Conservation (phyloP, 108 stramenopile genomes). For the Cyclotella distinguenda region DNA sequence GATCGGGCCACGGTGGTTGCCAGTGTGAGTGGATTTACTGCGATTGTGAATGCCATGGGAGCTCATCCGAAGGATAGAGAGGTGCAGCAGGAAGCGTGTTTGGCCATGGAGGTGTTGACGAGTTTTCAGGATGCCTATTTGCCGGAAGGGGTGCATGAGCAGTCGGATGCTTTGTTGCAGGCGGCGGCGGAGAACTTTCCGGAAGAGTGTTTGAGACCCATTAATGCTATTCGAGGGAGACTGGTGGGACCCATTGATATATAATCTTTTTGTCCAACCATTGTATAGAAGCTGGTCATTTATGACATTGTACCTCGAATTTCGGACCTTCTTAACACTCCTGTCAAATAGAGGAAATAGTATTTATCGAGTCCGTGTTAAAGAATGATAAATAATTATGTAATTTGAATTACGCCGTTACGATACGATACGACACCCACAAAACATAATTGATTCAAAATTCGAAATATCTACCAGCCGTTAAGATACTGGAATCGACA, state of each 20-base stretch:
- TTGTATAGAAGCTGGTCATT: neutral
- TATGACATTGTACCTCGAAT: too few species aligned
- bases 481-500: too few species aligned
- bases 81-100: slow-evolving; percentile 70
- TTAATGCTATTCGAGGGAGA: slow-evolving; percentile 37
- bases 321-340: too few species aligned
- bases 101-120: slow-evolving; percentile 61
- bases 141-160: slow-evolving; percentile 63
- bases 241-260: slow-evolving; percentile 5
- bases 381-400: too few species aligned
- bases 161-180: slow-evolving; percentile 67
- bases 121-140: slow-evolving; percentile 66
- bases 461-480: too few species aligned
- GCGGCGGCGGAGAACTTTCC: slow-evolving; percentile 69
- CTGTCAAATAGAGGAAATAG: too few species aligned
- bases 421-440: too few species aligned
- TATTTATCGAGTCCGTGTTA: too few species aligned
- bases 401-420: too few species aligned
- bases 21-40: slow-evolving; percentile 76
- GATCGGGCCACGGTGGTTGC: slow-evolving; percentile 82
- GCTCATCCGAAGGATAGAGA: slow-evolving; percentile 59
- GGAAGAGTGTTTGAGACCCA: slow-evolving; percentile 51
- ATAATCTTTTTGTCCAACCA: neutral
- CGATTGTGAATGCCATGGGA: slow-evolving; percentile 73
- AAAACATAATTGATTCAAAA: too few species aligned